These are phyloP conservation scores for Pyrenochaeta sp. DNA, from an alignment of 2,329 filamentous ascomycete genomes.

Conservation along the genomic window DNA sequence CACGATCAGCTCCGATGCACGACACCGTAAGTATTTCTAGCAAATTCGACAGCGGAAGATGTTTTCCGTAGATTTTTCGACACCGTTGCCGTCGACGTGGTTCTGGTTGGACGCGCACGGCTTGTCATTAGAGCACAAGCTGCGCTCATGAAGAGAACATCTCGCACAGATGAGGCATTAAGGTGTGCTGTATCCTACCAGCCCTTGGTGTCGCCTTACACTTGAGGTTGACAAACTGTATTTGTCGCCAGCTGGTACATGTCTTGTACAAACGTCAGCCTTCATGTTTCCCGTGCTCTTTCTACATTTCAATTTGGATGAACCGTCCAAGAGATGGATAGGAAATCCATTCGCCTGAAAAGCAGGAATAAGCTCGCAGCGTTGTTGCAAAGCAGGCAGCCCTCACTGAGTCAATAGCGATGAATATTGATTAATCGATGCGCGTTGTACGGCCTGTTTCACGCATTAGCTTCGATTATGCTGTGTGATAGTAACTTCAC, in stretches of 20 bases:
- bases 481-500: slow-evolving; percentile 7
- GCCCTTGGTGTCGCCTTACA: slow-evolving; percentile 1
- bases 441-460: neutral
- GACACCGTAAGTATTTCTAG: neutral
- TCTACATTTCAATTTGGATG: neutral
- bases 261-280: neutral
- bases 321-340: neutral
- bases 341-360: neutral
- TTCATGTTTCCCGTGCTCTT: neutral
- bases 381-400: neutral
- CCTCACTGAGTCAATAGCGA: neutral
- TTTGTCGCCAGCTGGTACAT: neutral
- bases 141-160: neutral
- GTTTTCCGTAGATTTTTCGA: neutral
- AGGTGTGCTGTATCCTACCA: neutral
- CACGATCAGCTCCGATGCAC: neutral
- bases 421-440: neutral
- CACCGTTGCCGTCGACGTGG: neutral
- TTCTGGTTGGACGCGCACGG: neutral
- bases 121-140: neutral
- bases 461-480: slow-evolving; percentile 5
- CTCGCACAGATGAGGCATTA: slow-evolving; percentile 2
- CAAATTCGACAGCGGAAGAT: neutral
- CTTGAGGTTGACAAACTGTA: neutral
- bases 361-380: too few species aligned